Percentiles rank a stretch among this genome's conserved stretches.
phyloP scores from a whole-genome alignment of 345 rosid genomes.

The Citrus medica region DNA sequence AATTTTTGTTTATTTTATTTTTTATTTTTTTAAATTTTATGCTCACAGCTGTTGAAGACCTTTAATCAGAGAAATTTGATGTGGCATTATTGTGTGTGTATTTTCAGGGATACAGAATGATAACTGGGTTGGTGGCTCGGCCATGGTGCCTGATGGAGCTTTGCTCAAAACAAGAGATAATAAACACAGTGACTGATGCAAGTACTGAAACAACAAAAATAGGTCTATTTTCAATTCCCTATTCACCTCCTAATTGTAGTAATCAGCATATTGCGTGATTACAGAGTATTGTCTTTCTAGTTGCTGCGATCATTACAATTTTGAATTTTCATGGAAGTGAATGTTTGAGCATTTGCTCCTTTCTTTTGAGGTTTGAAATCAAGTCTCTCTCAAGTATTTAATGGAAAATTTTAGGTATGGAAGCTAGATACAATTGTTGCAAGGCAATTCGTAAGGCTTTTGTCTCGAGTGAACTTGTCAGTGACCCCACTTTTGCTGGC shows the following conservation, averaged over 20 bases:
- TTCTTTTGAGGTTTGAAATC: neutral
- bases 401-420: constrained; percentile 61
- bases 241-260: neutral
- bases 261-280: neutral
- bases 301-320: neutral
- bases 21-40: neutral
- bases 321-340: neutral
- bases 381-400: neutral
- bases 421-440: constrained; percentile 74
- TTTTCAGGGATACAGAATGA: constrained; percentile 70
- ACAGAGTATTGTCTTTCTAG: neutral
- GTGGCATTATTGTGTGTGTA: constrained; percentile 11
- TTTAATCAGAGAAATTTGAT: neutral
- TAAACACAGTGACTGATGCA: constrained; percentile 61
- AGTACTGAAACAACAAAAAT: constrained; percentile 63
- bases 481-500: constrained; percentile 54
- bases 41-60: constrained; percentile 1
- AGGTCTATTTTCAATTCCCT: constrained; percentile 35
- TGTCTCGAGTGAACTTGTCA: constrained; percentile 45
- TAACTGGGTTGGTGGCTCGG: constrained; percentile 73
- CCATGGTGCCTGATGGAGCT: constrained; percentile 85
- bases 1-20: neutral
- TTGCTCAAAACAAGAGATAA: constrained; percentile 70
- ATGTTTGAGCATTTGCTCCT: neutral
- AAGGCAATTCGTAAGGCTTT: constrained; percentile 62